phyloP scores from a whole-genome alignment of 1,139 yeast species.

The Nematodospora anomalae region DNA sequence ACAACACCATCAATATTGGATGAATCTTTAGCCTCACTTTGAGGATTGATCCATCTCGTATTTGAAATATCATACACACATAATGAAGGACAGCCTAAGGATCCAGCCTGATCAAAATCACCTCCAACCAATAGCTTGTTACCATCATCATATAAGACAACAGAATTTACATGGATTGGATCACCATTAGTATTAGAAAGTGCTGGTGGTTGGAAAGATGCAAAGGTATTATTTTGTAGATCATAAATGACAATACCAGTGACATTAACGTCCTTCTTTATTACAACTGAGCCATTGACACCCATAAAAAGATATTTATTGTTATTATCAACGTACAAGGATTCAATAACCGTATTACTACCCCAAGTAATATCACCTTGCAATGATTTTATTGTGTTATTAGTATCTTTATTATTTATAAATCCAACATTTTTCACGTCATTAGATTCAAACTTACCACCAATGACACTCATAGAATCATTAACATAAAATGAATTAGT shows the following conservation, averaged over 20 bases:
- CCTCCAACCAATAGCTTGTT: constrained; percentile 74
- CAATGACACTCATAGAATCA: constrained; percentile 50
- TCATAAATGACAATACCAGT: constrained; percentile 57
- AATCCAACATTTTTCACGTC: constrained; percentile 39
- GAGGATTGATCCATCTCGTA: constrained; percentile 56
- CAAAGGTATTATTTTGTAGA: constrained; percentile 37
- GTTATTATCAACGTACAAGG: constrained; percentile 42
- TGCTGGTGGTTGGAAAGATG: constrained; percentile 50
- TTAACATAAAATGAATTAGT: constrained; percentile 44
- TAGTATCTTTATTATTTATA: constrained; percentile 29
- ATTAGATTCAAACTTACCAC: constrained; percentile 39
- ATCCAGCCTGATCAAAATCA: constrained; percentile 60
- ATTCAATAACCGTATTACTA: constrained; percentile 34
- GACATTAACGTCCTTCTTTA: constrained; percentile 23
- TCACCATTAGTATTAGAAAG: constrained; percentile 27
- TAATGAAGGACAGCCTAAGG: constrained; percentile 58
- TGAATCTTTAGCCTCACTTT: constrained; percentile 31
- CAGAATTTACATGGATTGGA: constrained; percentile 46
- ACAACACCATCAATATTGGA: constrained; percentile 51
- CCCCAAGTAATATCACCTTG: constrained; percentile 40
- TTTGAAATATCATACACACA: constrained; percentile 65
- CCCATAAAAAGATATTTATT: constrained; percentile 49
- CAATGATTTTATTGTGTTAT: constrained; percentile 25
- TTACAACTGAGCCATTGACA: constrained; percentile 44
- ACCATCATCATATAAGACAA: constrained; percentile 53